Evolutionary conservation across 176 grass and related monocot species (phyloP), one percentile per base, ranked within the genome.

Genomic region (Cenchrus fungigraminus): DNA sequence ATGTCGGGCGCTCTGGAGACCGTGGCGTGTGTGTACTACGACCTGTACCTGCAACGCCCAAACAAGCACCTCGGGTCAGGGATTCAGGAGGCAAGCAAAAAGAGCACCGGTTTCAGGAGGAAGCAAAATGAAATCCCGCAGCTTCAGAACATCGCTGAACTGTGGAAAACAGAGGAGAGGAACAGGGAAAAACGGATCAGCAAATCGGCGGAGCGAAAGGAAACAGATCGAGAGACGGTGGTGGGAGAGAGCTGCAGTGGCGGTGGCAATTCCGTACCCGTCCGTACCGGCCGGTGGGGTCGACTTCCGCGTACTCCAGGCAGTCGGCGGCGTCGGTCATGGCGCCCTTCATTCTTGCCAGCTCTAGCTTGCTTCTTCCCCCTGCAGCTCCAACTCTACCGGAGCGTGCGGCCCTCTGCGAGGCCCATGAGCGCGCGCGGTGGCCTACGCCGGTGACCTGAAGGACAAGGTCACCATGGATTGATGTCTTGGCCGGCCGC

Each of bases 281-380:
- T 84, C 89, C 97, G 87, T 98, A 98, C 91, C 91, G 91, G 16
- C 91, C 97, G 54, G 90, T 92, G 29, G 93, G 97, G 83, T 98
- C 93, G 74, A 96, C 85, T 80, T 98, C 97, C 4, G 91, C 97
- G 79, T 95, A 94, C 74, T 89, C 95, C 74, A 72, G 71, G 60
- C 32, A 87, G 83, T 81, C 89, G 54, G 67, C 72, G 62, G 83
- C 86, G 74, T 76, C 53, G 68, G 65, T 68, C 52, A 31, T 79
- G 77, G 54, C 83, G 20, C 87, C 85, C 89, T 87, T 93, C 91
- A 93, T 91, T 80, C 71, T 94, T n/a, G 83, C 29, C 59, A 66
- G 20, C 49, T 86, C 65, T 46, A 51, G 20, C 60, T 71, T 66
- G 72, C 72, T 83, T 79, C 79, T 37, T 25, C 51, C 0, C 40